Evolutionary conservation across 148 eudicot genomes (phyloP).

Genomic region (Gaultheria prostrata): DNA sequence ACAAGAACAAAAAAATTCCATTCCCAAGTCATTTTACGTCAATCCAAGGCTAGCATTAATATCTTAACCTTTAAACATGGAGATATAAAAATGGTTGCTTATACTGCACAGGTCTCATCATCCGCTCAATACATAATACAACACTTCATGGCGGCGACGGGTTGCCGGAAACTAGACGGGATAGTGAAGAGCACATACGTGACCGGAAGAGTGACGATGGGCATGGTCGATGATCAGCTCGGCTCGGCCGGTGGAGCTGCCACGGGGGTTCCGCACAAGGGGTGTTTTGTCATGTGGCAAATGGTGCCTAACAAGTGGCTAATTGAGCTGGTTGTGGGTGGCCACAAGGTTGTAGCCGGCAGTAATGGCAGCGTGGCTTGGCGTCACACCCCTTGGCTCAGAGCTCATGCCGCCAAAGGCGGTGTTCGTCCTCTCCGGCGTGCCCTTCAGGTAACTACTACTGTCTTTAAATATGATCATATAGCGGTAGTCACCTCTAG

Average conservation of each 20-base stretch:
- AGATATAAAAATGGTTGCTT: no score
- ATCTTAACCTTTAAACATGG: no score
- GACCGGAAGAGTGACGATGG: slow-evolving; percentile 84
- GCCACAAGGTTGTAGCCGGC: slow-evolving; percentile 82
- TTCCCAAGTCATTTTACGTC: no score
- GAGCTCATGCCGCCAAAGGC: slow-evolving; percentile 87
- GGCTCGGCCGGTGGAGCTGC: slow-evolving; percentile 27
- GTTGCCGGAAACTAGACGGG: slow-evolving; percentile 73
- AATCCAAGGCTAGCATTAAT: no score
- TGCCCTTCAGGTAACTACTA: slow-evolving; percentile 63
- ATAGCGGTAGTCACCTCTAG: no score
- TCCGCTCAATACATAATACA: slow-evolving; percentile 84
- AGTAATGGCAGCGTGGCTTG: slow-evolving; percentile 92
- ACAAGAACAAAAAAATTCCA: neutral
- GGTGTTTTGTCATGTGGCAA: slow-evolving; percentile 96
- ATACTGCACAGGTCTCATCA: slow-evolving; percentile 57
- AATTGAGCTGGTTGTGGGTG: slow-evolving; percentile 76
- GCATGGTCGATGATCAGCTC: slow-evolving; percentile 69
- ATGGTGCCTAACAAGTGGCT: slow-evolving; percentile 91
- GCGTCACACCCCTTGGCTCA: slow-evolving; percentile 98
- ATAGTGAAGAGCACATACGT: slow-evolving; percentile 67
- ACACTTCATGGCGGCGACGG: slow-evolving; percentile 93
- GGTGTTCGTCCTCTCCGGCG: slow-evolving; percentile 90
- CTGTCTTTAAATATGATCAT: neutral
- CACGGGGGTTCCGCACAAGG: slow-evolving; percentile 44